Percentiles rank a stretch among this genome's conserved stretches.
Evolutionary conservation across 1,284 basidiomycete genomes (phyloP).

Genomic region (Erythrobasidium hasegawianum): DNA sequence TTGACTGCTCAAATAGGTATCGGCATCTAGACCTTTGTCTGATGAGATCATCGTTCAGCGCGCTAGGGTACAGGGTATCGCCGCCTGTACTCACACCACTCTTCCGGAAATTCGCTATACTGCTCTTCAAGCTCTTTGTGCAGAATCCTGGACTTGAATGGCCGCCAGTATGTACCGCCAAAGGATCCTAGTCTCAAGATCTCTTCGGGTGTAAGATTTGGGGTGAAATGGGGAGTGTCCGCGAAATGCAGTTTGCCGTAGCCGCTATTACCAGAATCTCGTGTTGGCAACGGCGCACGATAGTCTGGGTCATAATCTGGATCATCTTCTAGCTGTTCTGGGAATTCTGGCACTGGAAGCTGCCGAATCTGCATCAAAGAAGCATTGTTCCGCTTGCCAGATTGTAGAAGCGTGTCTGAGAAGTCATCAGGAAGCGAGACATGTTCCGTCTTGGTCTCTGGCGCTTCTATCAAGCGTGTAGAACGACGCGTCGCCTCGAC

Average conservation of each 20-base stretch:
- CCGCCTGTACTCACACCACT: constrained; percentile 17
- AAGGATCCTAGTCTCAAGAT: constrained; percentile 31
- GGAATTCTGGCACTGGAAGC: constrained; percentile 18
- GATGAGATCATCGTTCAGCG: not conserved
- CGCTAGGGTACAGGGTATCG: not conserved
- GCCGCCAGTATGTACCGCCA: constrained; percentile 24
- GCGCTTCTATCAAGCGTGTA: constrained; percentile 1
- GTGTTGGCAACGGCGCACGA: constrained; percentile 21
- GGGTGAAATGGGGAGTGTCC: constrained; percentile 31
- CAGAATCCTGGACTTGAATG: constrained; percentile 16
- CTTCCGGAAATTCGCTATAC: constrained; percentile 17
- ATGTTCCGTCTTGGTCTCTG: constrained; percentile 9
- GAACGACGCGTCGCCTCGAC: constrained; percentile 7
- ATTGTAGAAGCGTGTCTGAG: constrained; percentile 13
- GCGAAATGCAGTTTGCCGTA: constrained; percentile 29
- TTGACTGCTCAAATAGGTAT: constrained; percentile 16
- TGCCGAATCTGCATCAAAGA: constrained; percentile 2
- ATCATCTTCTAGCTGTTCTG: constrained; percentile 12
- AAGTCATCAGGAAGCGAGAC: constrained; percentile 26
- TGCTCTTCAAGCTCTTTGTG: constrained; percentile 4
- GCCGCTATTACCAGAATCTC: constrained; percentile 17
- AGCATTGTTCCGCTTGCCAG: not conserved
- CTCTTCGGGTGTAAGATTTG: constrained; percentile 23
- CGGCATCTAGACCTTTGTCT: constrained; percentile 21
- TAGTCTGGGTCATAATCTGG: constrained; percentile 27